A percentile compares a stretch with the other conserved stretches of the same genome.
These are phyloP conservation scores for Vanrija pseudolonga DNA, from an alignment of 1,284 basidiomycete species.

Conservation along the genomic window DNA sequence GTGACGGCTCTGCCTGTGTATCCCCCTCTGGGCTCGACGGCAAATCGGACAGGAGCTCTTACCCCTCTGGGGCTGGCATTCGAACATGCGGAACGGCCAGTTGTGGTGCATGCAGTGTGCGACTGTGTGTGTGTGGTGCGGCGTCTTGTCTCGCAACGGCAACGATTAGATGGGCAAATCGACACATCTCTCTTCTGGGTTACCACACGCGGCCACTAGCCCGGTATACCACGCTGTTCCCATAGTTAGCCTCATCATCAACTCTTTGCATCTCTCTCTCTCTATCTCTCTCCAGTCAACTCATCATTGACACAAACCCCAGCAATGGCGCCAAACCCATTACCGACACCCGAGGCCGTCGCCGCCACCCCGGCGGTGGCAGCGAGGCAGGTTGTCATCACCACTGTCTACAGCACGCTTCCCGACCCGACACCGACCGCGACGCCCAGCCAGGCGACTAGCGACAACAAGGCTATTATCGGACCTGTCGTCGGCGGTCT, in stretches of 20 bases:
- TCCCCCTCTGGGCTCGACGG: no score
- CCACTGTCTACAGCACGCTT: conserved; percentile 12
- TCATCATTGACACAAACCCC: background rate
- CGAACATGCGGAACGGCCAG: no score
- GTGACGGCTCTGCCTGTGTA: no score
- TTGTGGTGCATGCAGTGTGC: no score
- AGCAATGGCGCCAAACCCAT: conserved; percentile 3
- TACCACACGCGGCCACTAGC: background rate
- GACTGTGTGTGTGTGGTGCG: no score
- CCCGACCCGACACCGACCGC: background rate
- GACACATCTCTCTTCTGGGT: background rate
- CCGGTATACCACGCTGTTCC: background rate
- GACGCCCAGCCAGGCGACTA: background rate
- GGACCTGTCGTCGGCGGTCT: conserved; percentile 32
- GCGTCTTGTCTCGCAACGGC: no score
- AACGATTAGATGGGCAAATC: no score
- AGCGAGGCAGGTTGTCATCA: conserved; percentile 5
- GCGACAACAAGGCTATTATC: background rate
- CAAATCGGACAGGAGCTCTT: no score
- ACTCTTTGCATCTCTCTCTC: background rate
- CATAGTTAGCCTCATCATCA: no score
- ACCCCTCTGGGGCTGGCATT: no score
- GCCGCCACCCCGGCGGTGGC: conserved; percentile 2
- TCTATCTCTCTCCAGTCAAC: background rate
- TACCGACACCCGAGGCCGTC: background rate